These are phyloP conservation scores for Coemansia sp. DNA, from an alignment of 192 early-diverging fungal genomes.

Conservation along the genomic window DNA sequence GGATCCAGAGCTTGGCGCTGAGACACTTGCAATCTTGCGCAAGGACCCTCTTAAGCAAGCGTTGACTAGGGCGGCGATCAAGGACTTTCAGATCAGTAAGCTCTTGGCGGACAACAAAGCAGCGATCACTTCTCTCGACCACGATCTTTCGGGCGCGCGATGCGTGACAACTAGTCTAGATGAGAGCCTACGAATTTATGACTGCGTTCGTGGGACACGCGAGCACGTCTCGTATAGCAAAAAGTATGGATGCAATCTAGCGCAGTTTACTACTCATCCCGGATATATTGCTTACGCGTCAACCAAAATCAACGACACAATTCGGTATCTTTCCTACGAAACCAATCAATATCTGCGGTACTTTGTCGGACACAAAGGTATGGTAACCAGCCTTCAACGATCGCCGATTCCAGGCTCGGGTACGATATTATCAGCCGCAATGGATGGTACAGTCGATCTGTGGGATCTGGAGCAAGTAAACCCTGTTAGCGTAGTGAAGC, in stretches of 20 bases:
- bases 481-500: slow-evolving; percentile 33
- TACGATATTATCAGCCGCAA: slow-evolving; percentile 62
- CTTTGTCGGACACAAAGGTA: slow-evolving; percentile 80
- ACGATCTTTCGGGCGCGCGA: slow-evolving; percentile 70
- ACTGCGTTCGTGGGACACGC: slow-evolving; percentile 71
- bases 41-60: slow-evolving; percentile 30
- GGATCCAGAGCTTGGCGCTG: slow-evolving; percentile 16
- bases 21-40: slow-evolving; percentile 24
- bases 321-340: slow-evolving; percentile 91
- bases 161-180: slow-evolving; percentile 80
- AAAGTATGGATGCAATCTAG: slow-evolving; percentile 91
- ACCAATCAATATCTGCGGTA: slow-evolving; percentile 94
- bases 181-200: slow-evolving; percentile 85
- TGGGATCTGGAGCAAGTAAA: slow-evolving; percentile 74
- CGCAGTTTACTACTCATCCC: slow-evolving; percentile 80
- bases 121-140: slow-evolving; percentile 78
- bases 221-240: slow-evolving; percentile 81
- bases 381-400: slow-evolving; percentile 79
- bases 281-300: slow-evolving; percentile 86
- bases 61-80: slow-evolving; percentile 17
- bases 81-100: slow-evolving; percentile 58
- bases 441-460: slow-evolving; percentile 74
- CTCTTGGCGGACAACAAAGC: slow-evolving; percentile 74
- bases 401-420: slow-evolving; percentile 58
- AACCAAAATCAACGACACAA: slow-evolving; percentile 91